Base-by-base conservation (phyloP, 352 stramenopile genomes). In the Plasmopara muralis region DNA sequence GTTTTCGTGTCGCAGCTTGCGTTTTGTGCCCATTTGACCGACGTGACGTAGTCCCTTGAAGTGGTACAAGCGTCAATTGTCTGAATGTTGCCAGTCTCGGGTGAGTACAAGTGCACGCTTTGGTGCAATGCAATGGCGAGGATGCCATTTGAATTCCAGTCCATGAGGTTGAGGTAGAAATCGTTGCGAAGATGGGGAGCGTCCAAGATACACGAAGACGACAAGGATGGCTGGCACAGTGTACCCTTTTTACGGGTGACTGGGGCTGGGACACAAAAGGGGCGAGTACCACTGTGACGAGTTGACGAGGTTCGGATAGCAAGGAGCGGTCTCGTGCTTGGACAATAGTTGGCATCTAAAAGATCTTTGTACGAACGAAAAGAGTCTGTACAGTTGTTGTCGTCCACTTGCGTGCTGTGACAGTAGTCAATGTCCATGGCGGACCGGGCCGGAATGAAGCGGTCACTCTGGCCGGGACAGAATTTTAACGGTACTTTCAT, bases 101-200 rank as follows among this genome's bases (percentile, higher is more conserved):
- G 82, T 66, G 97, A 86, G 89, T 96, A 99, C 28, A 99, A 73
- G 66, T 98, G 98, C 31, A 99, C 92, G 29, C 77, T 86, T 47
- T 97, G 80, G 28, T 77, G 73, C 7, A 99, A 74, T 15, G 93
- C 95, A 3, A 99, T 91, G 0, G 95, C 95, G 25, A 99, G 64
- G 40, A 98, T 57, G 69, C 98, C 98, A 60, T 86, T 95, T 43
- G 76, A 62, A 47, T 89, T 87, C 96, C 96, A 98, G 30, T 87
- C 93, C 13, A 98, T 72, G 14, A 99, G 68, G 64, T 99, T 99
- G 30, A 98, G 65, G 61, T 99, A 98, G 72, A 98, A 98, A 63
- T 99, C 95, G 68, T 99, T 93, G 9, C 96, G 77, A 20, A 99
- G 66, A 46, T 97, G 92, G 0, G 95, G 95, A 7, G 95, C 95